Percentiles rank a stretch among this genome's conserved stretches.
Evolutionary conservation across 208 protist species (phyloP).

Genomic region (Trypanosomatidae sp.): DNA sequence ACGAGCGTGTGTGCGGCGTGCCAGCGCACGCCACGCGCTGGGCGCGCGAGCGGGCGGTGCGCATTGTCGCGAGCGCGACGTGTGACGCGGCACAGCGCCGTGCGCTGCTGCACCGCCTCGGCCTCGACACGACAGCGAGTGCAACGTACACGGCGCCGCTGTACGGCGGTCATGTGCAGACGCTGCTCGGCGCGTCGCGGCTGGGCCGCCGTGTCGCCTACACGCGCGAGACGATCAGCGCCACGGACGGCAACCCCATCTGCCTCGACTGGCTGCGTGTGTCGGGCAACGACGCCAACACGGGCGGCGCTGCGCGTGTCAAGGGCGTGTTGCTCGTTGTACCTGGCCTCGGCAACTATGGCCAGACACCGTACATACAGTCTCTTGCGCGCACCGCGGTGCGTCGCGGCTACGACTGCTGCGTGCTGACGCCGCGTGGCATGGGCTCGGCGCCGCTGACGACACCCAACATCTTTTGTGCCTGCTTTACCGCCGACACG

Average conservation of each 20-base stretch:
- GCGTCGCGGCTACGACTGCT: conserved; percentile 16
- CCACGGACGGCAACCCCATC: conserved; percentile 36
- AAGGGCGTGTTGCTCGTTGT: conserved; percentile 33
- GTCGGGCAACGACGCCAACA: background rate
- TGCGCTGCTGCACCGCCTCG: conserved; percentile 9
- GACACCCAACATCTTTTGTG: conserved; percentile 17
- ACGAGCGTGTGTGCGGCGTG: conserved; percentile 12
- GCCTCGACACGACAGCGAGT: conserved; percentile 12
- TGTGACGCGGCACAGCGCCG: background rate
- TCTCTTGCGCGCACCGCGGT: conserved; percentile 7
- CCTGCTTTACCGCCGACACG: conserved; percentile 27
- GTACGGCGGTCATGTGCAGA: conserved; percentile 42
- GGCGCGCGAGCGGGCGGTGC: conserved; percentile 13
- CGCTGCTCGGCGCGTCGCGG: conserved; percentile 16
- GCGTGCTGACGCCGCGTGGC: conserved; percentile 41
- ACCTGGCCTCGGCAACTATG: conserved; percentile 24
- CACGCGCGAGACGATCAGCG: conserved; percentile 18
- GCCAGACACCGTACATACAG: conserved; percentile 29
- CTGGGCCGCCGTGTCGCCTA: conserved; percentile 12
- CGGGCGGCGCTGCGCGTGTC: background rate
- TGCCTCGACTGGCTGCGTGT: conserved; percentile 38
- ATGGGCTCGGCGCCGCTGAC: conserved; percentile 35
- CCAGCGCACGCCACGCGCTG: conserved; percentile 11
- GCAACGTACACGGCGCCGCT: conserved; percentile 35
- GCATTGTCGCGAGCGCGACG: conserved; percentile 6